Percentiles rank a stretch among this genome's conserved stretches.
Conservation (phyloP, 495 filamentous ascomycete genomes). For the Cercophora newfieldiana region DNA sequence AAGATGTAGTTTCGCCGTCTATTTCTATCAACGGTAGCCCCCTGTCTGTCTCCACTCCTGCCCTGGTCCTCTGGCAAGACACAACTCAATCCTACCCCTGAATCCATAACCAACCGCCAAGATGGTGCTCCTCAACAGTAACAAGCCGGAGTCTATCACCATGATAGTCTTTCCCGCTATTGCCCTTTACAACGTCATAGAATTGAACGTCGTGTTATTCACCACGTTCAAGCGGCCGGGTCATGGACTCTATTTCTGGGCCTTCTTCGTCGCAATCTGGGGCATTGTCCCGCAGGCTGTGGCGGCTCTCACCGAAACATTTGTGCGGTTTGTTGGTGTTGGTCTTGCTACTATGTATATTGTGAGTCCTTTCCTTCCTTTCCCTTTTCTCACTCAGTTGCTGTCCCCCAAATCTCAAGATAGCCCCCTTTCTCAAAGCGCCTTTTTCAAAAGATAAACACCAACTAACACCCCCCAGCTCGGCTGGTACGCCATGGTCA, state of each 20-base stretch:
- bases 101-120: background rate
- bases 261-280: constrained; percentile 40
- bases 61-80: background rate
- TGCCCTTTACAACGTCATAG: constrained; percentile 46
- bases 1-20: too few species aligned
- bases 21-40: background rate
- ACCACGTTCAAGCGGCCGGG: constrained; percentile 40
- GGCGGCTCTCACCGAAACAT: constrained; percentile 64
- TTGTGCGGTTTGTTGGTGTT: constrained; percentile 46
- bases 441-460: too few species aligned
- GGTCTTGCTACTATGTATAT: constrained; percentile 48
- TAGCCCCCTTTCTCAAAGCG: too few species aligned
- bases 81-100: background rate
- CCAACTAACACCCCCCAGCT: too few species aligned
- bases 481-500: constrained; percentile 67
- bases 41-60: background rate
- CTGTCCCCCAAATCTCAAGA: too few species aligned
- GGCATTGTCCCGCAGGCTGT: constrained; percentile 59
- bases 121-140: background rate
- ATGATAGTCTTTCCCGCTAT: constrained; percentile 42
- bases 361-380: too few species aligned
- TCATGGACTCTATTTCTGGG: constrained; percentile 47
- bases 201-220: constrained; percentile 43
- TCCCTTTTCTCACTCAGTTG: too few species aligned
- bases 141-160: background rate